phyloP scores from a whole-genome alignment of 2,329 filamentous ascomycete species.

The Neurospora sp. region DNA sequence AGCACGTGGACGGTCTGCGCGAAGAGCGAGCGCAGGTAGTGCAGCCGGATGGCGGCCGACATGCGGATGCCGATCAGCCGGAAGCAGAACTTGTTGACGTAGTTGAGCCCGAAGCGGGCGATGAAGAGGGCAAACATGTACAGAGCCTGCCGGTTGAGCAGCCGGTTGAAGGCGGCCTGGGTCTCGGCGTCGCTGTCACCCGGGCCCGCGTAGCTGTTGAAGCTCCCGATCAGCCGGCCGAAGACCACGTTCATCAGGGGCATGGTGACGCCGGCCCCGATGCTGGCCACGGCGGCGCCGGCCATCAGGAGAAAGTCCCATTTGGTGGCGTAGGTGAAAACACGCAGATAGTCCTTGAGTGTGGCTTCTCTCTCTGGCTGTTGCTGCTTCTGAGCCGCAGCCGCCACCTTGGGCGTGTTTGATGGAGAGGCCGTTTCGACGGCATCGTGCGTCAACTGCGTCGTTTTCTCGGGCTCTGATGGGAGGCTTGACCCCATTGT shows the following conservation, averaged over 20 bases:
- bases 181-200: conserved; percentile 16
- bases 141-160: conserved; percentile 40
- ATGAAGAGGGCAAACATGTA: conserved; percentile 65
- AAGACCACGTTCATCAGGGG: conserved; percentile 53
- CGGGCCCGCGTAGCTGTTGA: conserved; percentile 31
- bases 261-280: conserved; percentile 44
- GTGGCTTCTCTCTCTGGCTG: conserved; percentile 34
- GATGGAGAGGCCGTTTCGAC: not conserved
- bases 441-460: not conserved
- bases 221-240: conserved; percentile 40
- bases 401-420: not conserved
- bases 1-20: conserved; percentile 57
- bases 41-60: conserved; percentile 50
- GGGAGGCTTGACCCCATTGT: not conserved
- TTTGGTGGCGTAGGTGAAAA: conserved; percentile 45
- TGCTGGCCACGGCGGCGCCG: conserved; percentile 36
- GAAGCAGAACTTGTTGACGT: conserved; percentile 44
- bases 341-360: conserved; percentile 38
- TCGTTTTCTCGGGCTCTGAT: not conserved
- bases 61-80: conserved; percentile 53
- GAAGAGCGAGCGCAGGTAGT: conserved; percentile 56
- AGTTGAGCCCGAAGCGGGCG: conserved; percentile 53
- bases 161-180: conserved; percentile 29
- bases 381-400: not conserved
- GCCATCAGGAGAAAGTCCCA: conserved; percentile 41